These are phyloP conservation scores for Tephrocybe sp. DNA, from an alignment of 768 basidiomycete species.

Conservation along the genomic window DNA sequence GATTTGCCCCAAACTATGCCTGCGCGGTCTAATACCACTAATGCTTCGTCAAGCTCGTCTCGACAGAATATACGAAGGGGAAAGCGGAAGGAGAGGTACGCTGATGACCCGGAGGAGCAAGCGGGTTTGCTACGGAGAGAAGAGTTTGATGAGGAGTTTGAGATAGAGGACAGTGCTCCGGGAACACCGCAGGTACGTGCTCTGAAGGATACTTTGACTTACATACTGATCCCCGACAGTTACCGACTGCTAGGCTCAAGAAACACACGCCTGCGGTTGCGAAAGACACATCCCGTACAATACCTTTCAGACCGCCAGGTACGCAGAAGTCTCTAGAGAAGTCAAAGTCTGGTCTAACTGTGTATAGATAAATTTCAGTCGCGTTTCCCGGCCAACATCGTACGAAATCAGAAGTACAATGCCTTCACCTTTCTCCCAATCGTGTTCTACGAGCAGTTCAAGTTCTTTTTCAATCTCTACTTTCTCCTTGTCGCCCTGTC, in stretches of 20 bases:
- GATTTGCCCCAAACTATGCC: constrained; percentile 26
- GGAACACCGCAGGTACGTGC: constrained; percentile 11
- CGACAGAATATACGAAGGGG: constrained; percentile 29
- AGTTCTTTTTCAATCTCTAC: constrained; percentile 99
- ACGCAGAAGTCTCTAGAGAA: constrained; percentile 9
- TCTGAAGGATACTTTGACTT: constrained; percentile 7
- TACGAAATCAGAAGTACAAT: constrained; percentile 98
- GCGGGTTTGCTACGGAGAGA: constrained; percentile 46
- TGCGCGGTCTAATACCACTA: constrained; percentile 24
- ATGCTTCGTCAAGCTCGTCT: constrained; percentile 24
- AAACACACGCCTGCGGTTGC: constrained; percentile 20
- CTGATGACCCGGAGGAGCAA: constrained; percentile 66
- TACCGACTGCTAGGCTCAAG: constrained; percentile 15
- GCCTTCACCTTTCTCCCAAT: constrained; percentile 95
- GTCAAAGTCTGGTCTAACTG: neutral
- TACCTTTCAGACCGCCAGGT: constrained; percentile 79
- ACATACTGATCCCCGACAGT: constrained; percentile 13
- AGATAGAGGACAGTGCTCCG: constrained; percentile 26
- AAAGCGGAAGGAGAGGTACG: constrained; percentile 55
- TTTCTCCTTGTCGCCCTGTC: constrained; percentile 96
- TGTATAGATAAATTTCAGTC: constrained; percentile 66
- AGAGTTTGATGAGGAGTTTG: constrained; percentile 38
- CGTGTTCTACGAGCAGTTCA: constrained; percentile 99
- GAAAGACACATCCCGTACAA: constrained; percentile 74
- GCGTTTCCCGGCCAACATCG: constrained; percentile 82